Base-by-base conservation (phyloP, 2,329 filamentous ascomycete species). In the Trichoderma endophyticum region DNA sequence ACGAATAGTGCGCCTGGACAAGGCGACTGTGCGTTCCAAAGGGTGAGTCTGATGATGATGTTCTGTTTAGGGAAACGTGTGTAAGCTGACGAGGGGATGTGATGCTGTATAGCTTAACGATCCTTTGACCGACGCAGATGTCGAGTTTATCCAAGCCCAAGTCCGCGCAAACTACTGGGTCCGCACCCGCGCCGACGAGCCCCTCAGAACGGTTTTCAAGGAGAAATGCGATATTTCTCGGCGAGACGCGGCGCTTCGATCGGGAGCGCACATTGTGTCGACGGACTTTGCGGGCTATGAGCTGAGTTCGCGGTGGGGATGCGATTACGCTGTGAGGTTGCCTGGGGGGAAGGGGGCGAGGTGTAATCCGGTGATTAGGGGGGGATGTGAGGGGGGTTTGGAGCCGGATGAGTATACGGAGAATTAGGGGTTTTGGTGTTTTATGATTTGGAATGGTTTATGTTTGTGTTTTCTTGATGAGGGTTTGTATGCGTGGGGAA, bases 251-350 rank as follows among this genome's bases (percentile, higher is more conserved):
- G 84, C 84, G 1, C 82, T 85, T 54, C 72, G 78, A 60, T 86
- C 84, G 60, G 85, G 84, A 7, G 85, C 85, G 30, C 85, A 86
- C 74, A 79, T 87, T 70, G 83, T 86, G 2, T 84, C 82, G 36
- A 86, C 84, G 0, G 85, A 87, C 74, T 87, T 82, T 70, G 84
- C 84, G 7, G 79, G 75, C 1, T 84, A 82, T 73, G 85, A 85
- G 0, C 83, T 85, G 83, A 82, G 80, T 59, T 79, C 81, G 60
- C 78, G 85, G 32, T 87, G 83, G 81, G 81, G 81, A 21, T 83
- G 82, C 73, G 84, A 86, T 72, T 87, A 86, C 74, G 76, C 77
- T 2, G 75, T 75, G 54, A 69, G 74, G 59, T 14, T 80, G 30
- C 72, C 64, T 1, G 75, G 72, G 0, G 74, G 77, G 6, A 77